Conservation (phyloP, 148 eudicot genomes). For the Pharnaceum exiguum region DNA sequence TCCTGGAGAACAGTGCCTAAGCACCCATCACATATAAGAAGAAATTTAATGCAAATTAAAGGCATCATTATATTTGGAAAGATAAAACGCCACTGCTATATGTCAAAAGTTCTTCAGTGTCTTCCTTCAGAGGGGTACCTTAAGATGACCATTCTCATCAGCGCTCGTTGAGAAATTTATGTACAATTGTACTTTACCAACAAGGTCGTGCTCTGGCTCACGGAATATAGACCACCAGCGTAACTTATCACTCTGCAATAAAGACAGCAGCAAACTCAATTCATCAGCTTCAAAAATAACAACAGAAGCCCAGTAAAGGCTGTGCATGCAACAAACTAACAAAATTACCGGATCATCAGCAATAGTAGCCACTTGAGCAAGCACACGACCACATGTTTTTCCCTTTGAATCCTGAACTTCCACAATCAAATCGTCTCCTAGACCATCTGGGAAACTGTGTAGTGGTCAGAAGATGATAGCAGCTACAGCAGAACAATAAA, state of each 20-base stretch:
- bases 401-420: conserved; percentile 90
- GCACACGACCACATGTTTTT: conserved; percentile 65
- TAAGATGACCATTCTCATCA: conserved; percentile 65
- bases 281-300: not conserved
- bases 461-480: conserved; percentile 20
- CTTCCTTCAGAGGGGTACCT: too few species aligned
- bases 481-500: conserved; percentile 3
- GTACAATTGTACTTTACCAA: conserved; percentile 76
- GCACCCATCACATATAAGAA: too few species aligned
- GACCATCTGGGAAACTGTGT: conserved; percentile 90
- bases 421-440: conserved; percentile 83
- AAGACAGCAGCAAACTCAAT: conserved; percentile 9
- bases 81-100: too few species aligned
- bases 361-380: conserved; percentile 81
- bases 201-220: conserved; percentile 95
- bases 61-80: too few species aligned
- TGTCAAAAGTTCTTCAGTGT: too few species aligned
- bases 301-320: not conserved
- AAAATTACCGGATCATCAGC: conserved; percentile 71
- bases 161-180: conserved; percentile 69
- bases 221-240: conserved; percentile 92
- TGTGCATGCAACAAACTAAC: not conserved
- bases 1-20: too few species aligned
- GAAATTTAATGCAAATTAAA: too few species aligned
- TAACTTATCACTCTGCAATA: conserved; percentile 79